A percentile compares a stretch with the other conserved stretches of the same genome.
Evolutionary conservation across 495 filamentous ascomycete species (phyloP).

Genomic region (Penicillium pulvis): DNA sequence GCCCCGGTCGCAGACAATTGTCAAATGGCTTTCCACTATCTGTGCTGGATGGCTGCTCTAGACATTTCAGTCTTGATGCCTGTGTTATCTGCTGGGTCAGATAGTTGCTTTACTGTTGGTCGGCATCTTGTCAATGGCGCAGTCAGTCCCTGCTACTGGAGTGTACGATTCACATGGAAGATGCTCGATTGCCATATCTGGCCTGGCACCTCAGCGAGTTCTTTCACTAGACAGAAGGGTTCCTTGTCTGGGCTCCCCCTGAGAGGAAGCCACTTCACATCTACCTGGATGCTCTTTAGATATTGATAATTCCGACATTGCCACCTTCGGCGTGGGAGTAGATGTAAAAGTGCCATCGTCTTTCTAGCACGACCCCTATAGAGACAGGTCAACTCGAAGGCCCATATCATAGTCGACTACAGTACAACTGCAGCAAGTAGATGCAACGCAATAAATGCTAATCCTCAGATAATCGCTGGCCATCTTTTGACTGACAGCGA

Average conservation of each 20-base stretch:
- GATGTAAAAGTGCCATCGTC: too few species aligned
- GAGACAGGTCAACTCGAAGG: too few species aligned
- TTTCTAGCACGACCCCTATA: too few species aligned
- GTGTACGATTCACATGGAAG: slow-evolving; percentile 23
- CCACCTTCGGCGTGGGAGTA: too few species aligned
- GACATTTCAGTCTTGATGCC: slow-evolving; percentile 32
- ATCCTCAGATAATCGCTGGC: too few species aligned
- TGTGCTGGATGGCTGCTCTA: slow-evolving; percentile 33
- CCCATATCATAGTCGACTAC: too few species aligned
- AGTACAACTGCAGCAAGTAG: too few species aligned
- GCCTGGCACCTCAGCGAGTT: neutral
- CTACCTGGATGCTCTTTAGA: too few species aligned
- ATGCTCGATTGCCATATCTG: slow-evolving; percentile 12
- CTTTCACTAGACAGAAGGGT: neutral
- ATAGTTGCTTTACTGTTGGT: slow-evolving; percentile 22
- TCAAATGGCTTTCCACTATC: slow-evolving; percentile 38
- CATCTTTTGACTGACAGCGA: too few species aligned
- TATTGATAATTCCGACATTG: too few species aligned
- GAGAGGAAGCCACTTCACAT: too few species aligned
- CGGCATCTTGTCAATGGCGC: slow-evolving; percentile 26
- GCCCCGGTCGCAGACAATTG: slow-evolving; percentile 41
- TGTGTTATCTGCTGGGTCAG: slow-evolving; percentile 15
- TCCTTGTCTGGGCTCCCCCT: neutral
- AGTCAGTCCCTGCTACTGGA: neutral
- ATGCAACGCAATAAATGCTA: too few species aligned